Base-by-base conservation (phyloP, 768 basidiomycete genomes). In the Suillus variegatus region DNA sequence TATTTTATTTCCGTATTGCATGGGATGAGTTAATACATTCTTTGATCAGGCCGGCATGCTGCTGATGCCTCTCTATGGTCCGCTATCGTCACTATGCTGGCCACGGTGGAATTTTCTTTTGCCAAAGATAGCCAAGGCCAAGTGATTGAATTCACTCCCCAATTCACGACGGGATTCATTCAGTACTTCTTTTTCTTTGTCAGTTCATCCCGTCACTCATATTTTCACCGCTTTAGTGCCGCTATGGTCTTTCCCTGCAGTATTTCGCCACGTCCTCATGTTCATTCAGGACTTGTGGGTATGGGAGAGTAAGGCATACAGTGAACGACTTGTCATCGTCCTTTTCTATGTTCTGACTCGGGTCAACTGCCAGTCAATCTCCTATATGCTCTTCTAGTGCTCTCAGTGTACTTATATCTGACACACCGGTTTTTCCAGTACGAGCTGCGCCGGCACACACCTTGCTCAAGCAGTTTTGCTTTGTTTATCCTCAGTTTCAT, bases 11-110 rank as follows among this genome's bases (percentile, higher is more conserved):
- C 3, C 28, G 28, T 56, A 16, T 25, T 18, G 6, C 43, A 14
- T 18, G 14, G 1, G n/a, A n/a, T 22, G 35, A 25, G 8, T 22
- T 8, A 20, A 18, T 18, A 25, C 35, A 9, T 18, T 35, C 14
- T 40, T 25, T 56, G 9, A 79, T 82, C 57, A 20, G 72, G 64
- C 32, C 64, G 57, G 3, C 51, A 60, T 38, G 9, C 38, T 20
- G 57, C 56, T 13, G 64, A 64, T 60, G 64, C 64, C 41, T 64
- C 64, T 20, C 3, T 64, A 5, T 64, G 64, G 64, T 32, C 28
- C 16, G 54, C 28, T n/a, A 49, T 64, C 20, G 64, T 54, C 18
- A 35, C 64, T 6, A 46, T 64, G 22, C 12, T 64, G 35, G 58
- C 64, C 32, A 60, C 57, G 5, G 13, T 64, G 55, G 28, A 25